These are phyloP conservation scores for Exsudoporus floridanus DNA, from an alignment of 1,284 basidiomycete genomes.

Conservation along the genomic window DNA sequence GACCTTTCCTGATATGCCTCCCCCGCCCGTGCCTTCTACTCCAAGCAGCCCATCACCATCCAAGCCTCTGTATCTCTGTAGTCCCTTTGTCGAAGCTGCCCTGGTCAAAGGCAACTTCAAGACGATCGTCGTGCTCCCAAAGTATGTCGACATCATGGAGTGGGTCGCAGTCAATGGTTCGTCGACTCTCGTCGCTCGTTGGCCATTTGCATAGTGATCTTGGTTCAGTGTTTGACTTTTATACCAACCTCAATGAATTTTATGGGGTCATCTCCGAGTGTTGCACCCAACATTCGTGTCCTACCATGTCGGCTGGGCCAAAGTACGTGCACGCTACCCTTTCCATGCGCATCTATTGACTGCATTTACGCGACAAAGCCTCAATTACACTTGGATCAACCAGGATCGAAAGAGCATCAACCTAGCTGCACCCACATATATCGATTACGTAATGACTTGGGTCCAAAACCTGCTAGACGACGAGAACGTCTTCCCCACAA, in stretches of 20 bases:
- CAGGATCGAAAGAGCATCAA: constrained; percentile 92
- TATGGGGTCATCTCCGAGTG: constrained; percentile 95
- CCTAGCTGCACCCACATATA: constrained; percentile 93
- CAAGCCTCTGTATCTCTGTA: constrained; percentile 87
- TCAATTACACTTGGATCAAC: constrained; percentile 99
- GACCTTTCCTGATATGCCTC: constrained; percentile 49
- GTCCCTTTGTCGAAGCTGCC: constrained; percentile 94
- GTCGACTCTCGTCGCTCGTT: not conserved
- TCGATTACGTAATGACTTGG: constrained; percentile 99
- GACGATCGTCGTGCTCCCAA: constrained; percentile 96
- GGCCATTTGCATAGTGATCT: not conserved
- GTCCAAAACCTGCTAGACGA: constrained; percentile 93
- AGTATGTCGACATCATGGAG: constrained; percentile 96
- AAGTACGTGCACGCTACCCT: constrained; percentile 54
- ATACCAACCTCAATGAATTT: constrained; percentile 96
- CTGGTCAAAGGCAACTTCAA: constrained; percentile 99
- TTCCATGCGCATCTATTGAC: not conserved
- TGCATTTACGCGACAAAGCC: constrained; percentile 43
- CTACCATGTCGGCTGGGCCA: constrained; percentile 91
- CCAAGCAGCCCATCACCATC: constrained; percentile 37
- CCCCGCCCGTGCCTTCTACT: constrained; percentile 44
- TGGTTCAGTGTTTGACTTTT: constrained; percentile 84
- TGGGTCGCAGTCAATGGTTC: constrained; percentile 97
- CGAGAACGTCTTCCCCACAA: constrained; percentile 92
- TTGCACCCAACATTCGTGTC: constrained; percentile 87